Evolutionary conservation across 2,329 filamentous ascomycete genomes (phyloP), one percentile per base, ranked within the genome.

Genomic region (Xylaria polymorpha): DNA sequence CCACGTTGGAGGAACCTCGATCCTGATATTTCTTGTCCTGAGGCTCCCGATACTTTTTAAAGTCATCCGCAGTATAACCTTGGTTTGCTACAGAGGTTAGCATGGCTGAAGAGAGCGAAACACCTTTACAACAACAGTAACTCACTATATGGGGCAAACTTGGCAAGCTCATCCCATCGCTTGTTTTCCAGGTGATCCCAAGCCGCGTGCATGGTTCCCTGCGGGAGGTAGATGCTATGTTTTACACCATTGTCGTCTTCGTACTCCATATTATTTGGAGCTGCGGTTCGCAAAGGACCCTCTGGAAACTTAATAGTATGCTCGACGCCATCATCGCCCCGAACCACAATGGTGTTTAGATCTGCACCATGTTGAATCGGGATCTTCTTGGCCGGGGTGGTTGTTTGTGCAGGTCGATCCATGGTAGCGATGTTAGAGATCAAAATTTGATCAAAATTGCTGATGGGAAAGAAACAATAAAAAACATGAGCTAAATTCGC

Each of bases 91-190:
- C 8, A 43, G 3, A 18, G 1, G 25, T 55, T 12, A 43, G 18
- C 32, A 59, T 29, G 2, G 43, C 10, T 35, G 32, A 12, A 29
- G 2, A 61, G 14, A 18, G 14, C 10, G 22, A 22, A 44, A 32
- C 6, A 20, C 20, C 15, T 6, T 43, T 41, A 15, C 5, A 10
- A 9, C 4, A 37, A 14, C 6, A 39, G 29, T 46, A 14, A 22
- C 39, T 63, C 14, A 63, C 50, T 46, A n/a, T 46, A 63, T 14
- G 61, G 50, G 14, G 29, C 39, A 18, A 56, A 63, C 50, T 63
- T 63, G 12, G 61, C 61, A 37, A 63, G 50, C 50, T 63, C 61
- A 25, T 56, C 50, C 50, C 61, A 63, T 37, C 61, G 50, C 61
- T 63, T 22, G 18, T 63, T 63, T 18, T 56, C 48, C n/a, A 55